Percentiles rank a stretch among this genome's conserved stretches.
Conservation (phyloP, 164 flowering plant genomes). For the Nymphaea thermarum region DNA sequence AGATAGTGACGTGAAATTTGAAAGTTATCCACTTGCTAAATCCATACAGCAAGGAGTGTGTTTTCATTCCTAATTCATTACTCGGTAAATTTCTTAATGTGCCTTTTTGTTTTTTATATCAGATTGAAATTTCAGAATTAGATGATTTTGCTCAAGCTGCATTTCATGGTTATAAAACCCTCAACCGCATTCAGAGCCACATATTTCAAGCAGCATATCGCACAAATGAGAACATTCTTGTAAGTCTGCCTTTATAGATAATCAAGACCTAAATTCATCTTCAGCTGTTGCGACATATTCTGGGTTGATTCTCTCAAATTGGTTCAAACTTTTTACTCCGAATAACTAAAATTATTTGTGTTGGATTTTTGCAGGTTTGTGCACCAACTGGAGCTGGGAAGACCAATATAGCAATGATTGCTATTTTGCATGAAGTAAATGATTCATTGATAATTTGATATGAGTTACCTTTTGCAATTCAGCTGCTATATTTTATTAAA, state of each 20-base stretch:
- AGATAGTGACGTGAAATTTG: too few species aligned
- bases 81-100: too few species aligned
- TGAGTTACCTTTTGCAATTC: too few species aligned
- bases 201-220: slow-evolving; percentile 74
- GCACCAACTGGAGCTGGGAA: slow-evolving; percentile 99
- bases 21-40: too few species aligned
- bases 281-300: too few species aligned
- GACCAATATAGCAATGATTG: slow-evolving; percentile 96
- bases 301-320: too few species aligned
- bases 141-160: slow-evolving; percentile 99
- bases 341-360: background rate
- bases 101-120: slow-evolving; percentile 10
- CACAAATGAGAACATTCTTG: slow-evolving; percentile 90
- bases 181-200: slow-evolving; percentile 94
- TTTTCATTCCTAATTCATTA: too few species aligned
- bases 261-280: background rate
- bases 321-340: background rate
- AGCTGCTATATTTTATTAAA: too few species aligned
- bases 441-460: background rate
- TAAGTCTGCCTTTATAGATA: slow-evolving; percentile 15
- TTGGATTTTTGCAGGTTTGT: slow-evolving; percentile 63
- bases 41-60: too few species aligned
- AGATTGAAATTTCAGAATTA: slow-evolving; percentile 90
- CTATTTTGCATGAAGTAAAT: slow-evolving; percentile 86
- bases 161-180: slow-evolving; percentile 77